Conservation (phyloP, 75 land plant species). For the Sequoia sempervirens region DNA sequence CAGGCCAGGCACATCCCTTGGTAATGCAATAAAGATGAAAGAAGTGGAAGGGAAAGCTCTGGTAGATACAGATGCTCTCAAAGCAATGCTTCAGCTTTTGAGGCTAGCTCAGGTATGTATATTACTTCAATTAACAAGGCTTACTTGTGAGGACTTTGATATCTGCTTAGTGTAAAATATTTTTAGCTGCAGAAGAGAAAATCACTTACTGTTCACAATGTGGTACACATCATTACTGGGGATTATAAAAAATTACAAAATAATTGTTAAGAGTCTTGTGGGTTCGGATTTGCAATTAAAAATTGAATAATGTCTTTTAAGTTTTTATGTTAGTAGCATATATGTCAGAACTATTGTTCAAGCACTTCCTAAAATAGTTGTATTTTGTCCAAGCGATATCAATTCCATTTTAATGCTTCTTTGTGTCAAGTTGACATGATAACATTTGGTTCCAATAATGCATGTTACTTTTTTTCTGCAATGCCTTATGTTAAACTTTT, state of each 20-base stretch:
- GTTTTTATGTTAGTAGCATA: neutral
- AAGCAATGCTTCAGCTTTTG: constrained; percentile 76
- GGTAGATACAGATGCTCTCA: constrained; percentile 69
- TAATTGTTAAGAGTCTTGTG: neutral
- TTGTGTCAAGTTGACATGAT: neutral
- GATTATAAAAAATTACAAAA: neutral
- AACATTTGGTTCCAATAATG: neutral
- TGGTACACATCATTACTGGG: neutral
- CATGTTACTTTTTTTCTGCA: neutral
- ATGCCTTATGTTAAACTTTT: neutral
- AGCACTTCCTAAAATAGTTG: neutral
- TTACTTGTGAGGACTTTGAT: neutral
- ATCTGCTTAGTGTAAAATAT: neutral
- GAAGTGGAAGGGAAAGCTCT: constrained; percentile 90
- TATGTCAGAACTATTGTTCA: neutral
- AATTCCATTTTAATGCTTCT: neutral
- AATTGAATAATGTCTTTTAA: neutral
- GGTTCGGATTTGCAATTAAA: neutral
- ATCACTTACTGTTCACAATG: neutral
- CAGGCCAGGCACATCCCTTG: constrained; percentile 37
- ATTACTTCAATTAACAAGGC: neutral
- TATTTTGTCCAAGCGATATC: too few species aligned
- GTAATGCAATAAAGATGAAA: constrained; percentile 45
- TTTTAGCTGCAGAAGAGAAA: neutral
- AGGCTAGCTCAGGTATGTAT: constrained; percentile 81